Percentiles rank a stretch among this genome's conserved stretches.
These are phyloP conservation scores for Ceratocystis papillata DNA, from an alignment of 2,329 filamentous ascomycete species.

Conservation along the genomic window DNA sequence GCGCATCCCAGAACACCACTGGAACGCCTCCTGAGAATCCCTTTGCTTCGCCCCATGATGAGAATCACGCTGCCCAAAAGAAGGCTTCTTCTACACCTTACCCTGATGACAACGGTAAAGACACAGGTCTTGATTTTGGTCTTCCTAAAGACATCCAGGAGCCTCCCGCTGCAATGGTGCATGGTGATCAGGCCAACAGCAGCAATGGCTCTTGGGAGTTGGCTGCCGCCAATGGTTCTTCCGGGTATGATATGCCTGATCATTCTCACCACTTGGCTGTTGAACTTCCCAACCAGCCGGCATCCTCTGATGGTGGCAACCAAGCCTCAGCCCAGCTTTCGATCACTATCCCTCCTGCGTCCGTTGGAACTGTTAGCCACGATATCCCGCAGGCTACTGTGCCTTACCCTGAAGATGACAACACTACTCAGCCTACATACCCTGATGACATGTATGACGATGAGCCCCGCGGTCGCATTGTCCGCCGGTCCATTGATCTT, in stretches of 20 bases:
- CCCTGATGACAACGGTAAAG: conserved; percentile 29
- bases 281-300: conserved; percentile 15
- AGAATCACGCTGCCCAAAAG: conserved; percentile 9
- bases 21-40: conserved; percentile 20
- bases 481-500: conserved; percentile 28
- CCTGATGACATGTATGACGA: conserved; percentile 25
- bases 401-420: conserved; percentile 25
- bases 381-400: conserved; percentile 24
- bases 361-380: background rate
- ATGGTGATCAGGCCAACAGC: conserved; percentile 28
- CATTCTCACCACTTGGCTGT: conserved; percentile 15
- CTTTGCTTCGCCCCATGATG: conserved; percentile 21
- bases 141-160: conserved; percentile 31
- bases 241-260: conserved; percentile 23
- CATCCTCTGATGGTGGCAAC: background rate
- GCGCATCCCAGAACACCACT: conserved; percentile 10
- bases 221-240: conserved; percentile 17
- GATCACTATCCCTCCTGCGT: conserved; percentile 14
- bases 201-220: conserved; percentile 24
- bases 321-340: conserved; percentile 17
- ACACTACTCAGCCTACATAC: conserved; percentile 24
- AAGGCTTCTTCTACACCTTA: conserved; percentile 28
- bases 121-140: conserved; percentile 25
- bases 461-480: conserved; percentile 33
- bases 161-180: conserved; percentile 31